phyloP scores from a whole-genome alignment of 73 alveolate species.

The Stentor roeselii region DNA sequence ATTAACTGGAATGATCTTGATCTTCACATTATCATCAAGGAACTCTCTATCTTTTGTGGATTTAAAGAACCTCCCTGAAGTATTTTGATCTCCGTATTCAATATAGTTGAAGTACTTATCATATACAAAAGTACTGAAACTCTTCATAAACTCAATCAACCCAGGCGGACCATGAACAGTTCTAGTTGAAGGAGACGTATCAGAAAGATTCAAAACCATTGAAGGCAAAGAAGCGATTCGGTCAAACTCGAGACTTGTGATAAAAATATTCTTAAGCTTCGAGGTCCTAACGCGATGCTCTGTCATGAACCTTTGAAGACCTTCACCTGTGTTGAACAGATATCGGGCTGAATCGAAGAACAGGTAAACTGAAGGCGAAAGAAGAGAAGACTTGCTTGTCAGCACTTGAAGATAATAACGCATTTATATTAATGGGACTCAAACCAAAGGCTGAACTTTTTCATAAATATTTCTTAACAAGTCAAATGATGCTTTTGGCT shows the following conservation, averaged over 20 bases:
- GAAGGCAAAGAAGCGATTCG: conserved; percentile 13
- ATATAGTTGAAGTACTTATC: neutral
- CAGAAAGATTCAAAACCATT: neutral
- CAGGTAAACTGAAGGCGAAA: neutral
- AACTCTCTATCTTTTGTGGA: neutral
- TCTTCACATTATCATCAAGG: neutral
- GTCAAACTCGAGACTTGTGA: neutral
- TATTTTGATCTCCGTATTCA: conserved; percentile 8
- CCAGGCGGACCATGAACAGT: conserved; percentile 28
- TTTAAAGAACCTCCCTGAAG: neutral
- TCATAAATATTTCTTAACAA: no score
- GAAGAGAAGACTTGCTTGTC: neutral
- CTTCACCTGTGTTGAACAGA: conserved; percentile 22
- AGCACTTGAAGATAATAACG: conserved; percentile 11
- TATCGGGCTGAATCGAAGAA: conserved; percentile 6
- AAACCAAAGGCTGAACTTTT: no score
- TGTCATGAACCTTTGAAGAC: neutral
- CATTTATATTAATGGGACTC: neutral
- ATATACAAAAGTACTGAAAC: conserved; percentile 1
- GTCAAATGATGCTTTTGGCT: no score
- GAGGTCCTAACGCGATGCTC: neutral
- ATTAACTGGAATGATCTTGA: neutral
- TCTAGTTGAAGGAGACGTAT: neutral
- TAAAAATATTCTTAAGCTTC: conserved; percentile 3
- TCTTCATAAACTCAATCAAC: neutral